These are phyloP conservation scores for Trichoderma lentiforme DNA, from an alignment of 2,329 filamentous ascomycete genomes.

Conservation along the genomic window DNA sequence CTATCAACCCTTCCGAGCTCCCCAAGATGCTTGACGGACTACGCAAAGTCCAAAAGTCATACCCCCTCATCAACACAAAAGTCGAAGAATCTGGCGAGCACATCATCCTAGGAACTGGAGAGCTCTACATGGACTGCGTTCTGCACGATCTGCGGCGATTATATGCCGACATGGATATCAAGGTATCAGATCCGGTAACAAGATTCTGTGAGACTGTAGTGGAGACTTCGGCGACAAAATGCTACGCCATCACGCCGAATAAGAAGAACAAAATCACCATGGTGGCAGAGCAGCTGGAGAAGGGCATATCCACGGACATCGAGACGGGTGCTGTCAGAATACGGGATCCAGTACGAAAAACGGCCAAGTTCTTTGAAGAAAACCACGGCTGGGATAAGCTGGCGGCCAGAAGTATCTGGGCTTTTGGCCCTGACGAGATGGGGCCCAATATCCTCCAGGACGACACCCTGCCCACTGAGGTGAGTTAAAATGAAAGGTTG, in stretches of 20 bases:
- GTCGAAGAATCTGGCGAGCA: constrained; percentile 98
- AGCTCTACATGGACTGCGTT: constrained; percentile 99
- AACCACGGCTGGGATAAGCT: constrained; percentile 97
- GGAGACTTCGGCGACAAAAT: constrained; percentile 95
- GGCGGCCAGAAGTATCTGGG: constrained; percentile 94
- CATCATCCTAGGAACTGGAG: constrained; percentile 88
- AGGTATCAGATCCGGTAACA: constrained; percentile 96
- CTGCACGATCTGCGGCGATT: constrained; percentile 86
- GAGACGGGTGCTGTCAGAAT: constrained; percentile 88
- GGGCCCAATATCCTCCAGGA: constrained; percentile 95
- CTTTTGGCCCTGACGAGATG: constrained; percentile 93
- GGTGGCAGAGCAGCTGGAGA: constrained; percentile 93
- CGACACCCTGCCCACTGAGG: constrained; percentile 88
- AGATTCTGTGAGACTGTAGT: constrained; percentile 97
- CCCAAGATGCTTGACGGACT: constrained; percentile 98
- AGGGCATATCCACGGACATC: constrained; percentile 92
- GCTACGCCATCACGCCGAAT: constrained; percentile 95
- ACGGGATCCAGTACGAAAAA: constrained; percentile 86
- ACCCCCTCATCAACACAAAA: constrained; percentile 91
- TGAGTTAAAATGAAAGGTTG: constrained; percentile 36
- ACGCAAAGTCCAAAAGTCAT: constrained; percentile 96
- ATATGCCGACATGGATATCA: constrained; percentile 99
- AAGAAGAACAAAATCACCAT: constrained; percentile 99
- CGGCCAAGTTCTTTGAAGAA: constrained; percentile 95
- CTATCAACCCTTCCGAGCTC: constrained; percentile 94